phyloP scores from a whole-genome alignment of 768 basidiomycete genomes.

The Leccinum broughii region DNA sequence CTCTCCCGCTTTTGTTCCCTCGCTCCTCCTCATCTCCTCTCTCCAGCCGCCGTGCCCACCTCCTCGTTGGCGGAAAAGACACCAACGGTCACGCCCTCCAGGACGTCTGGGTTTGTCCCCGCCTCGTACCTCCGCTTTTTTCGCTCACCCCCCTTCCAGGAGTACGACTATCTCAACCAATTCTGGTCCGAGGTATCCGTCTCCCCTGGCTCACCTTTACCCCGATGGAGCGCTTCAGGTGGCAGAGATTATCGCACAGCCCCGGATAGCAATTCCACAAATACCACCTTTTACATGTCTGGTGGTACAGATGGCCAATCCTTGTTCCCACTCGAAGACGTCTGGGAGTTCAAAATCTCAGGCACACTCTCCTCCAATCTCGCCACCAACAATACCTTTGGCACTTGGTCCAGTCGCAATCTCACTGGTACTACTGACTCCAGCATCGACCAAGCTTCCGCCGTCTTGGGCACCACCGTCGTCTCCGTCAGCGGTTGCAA shows the following conservation, averaged over 20 bases:
- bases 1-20: constrained; percentile 9
- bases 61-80: constrained; percentile 72
- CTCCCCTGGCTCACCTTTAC: constrained; percentile 52
- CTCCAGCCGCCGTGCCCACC: constrained; percentile 67
- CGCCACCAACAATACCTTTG: constrained; percentile 43
- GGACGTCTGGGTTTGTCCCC: constrained; percentile 69
- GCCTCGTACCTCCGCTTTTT: not conserved
- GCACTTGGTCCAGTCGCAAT: constrained; percentile 58
- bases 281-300: constrained; percentile 71
- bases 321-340: constrained; percentile 54
- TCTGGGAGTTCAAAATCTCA: constrained; percentile 70
- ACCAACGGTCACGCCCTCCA: constrained; percentile 51
- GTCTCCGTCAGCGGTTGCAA: constrained; percentile 66
- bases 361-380: constrained; percentile 74
- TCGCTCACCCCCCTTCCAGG: constrained; percentile 42
- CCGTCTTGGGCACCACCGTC: constrained; percentile 53
- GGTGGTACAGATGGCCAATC: constrained; percentile 62
- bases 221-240: constrained; percentile 72
- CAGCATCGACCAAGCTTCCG: constrained; percentile 53
- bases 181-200: constrained; percentile 71
- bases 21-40: constrained; percentile 16
- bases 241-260: constrained; percentile 63
- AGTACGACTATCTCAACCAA: constrained; percentile 72
- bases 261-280: constrained; percentile 37
- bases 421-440: constrained; percentile 35